Base-by-base conservation (phyloP, 495 filamentous ascomycete species). In the Lasiosphaeris hirsuta region DNA sequence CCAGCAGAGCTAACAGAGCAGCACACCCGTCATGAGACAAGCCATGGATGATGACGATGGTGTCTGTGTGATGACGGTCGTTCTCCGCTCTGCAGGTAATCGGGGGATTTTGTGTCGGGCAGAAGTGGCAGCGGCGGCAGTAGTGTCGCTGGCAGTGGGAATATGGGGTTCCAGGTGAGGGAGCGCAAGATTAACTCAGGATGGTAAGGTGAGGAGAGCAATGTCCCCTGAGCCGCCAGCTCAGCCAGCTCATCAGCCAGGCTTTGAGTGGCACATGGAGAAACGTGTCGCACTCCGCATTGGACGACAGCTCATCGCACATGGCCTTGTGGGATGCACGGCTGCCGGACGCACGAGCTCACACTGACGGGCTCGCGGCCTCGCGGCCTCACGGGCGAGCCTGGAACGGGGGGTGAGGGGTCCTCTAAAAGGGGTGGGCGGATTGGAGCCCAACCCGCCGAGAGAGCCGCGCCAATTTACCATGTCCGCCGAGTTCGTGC, bases 401-500 rank as follows among this genome's bases (percentile, higher is more conserved):
- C 23, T 30, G 23, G 23, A 30, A 30, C 23, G 23, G 23, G 23
- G 23, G 23, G 23, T n/a, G 5, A 30, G 23, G 23, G 23, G 23
- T 5, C 2, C 33, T 39, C 5, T 10, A 34, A 51, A 44, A 7
- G 47, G 40, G 51, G 44, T 54, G 50, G 35, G 57, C 37, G 44
- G 36, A 55, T 61, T 56, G 58, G 40, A 47, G 58, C 54, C 59
- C 59, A 57, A 60, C 30, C 37, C 42, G 15, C 59, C 59, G 54
- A 57, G 59, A 15, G n/a, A 53, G 54, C 47, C 48, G 53, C 54
- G 36, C 47, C 35, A 51, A 35, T 39, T 30, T 40, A 6, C 14
- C 49, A 10, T 14, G 30, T 13, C 30, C 53, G 49, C 49, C 35
- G 19, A 15, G 23, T 10, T 14, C 40, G 41, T 14, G 30, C 42